Percentiles rank a stretch among this genome's conserved stretches.
Evolutionary conservation across 2,329 filamentous ascomycete species (phyloP).

Genomic region (Macrophomina pseudophaseolina): DNA sequence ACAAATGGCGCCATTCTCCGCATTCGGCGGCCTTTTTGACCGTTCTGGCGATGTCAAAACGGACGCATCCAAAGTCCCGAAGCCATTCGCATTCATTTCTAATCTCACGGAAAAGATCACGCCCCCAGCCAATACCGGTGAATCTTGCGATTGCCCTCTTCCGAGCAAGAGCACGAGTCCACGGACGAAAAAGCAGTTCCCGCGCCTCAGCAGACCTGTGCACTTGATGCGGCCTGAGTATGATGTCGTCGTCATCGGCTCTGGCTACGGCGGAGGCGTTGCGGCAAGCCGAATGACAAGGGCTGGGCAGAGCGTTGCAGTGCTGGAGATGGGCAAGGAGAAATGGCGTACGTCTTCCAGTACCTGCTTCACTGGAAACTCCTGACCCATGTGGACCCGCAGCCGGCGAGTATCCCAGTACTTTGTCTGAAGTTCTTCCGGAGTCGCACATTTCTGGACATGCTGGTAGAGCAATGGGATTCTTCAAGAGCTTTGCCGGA

Average conservation of each 20-base stretch:
- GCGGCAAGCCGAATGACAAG: conserved; percentile 69
- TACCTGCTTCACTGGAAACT: background rate
- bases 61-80: too few relatives aligned
- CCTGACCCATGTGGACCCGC: background rate
- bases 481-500: conserved; percentile 51
- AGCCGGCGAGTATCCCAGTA: conserved; percentile 65
- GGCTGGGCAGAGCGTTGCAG: conserved; percentile 63
- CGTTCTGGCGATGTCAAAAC: too few relatives aligned
- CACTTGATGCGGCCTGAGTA: conserved; percentile 64
- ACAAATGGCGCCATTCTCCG: too few relatives aligned
- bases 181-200: background rate
- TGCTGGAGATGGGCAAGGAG: conserved; percentile 69
- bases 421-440: conserved; percentile 51
- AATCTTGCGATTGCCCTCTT: too few relatives aligned
- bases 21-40: too few relatives aligned
- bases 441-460: conserved; percentile 65
- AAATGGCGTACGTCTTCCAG: conserved; percentile 55
- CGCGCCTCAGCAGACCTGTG: conserved; percentile 50
- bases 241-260: conserved; percentile 71
- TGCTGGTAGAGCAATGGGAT: conserved; percentile 51
- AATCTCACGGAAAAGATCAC: too few relatives aligned
- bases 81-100: too few relatives aligned
- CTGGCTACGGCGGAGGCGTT: conserved; percentile 71
- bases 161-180: too few relatives aligned
- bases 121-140: too few relatives aligned